Evolutionary conservation across 345 rosid genomes (phyloP).

Genomic region (Acer yangbiense): DNA sequence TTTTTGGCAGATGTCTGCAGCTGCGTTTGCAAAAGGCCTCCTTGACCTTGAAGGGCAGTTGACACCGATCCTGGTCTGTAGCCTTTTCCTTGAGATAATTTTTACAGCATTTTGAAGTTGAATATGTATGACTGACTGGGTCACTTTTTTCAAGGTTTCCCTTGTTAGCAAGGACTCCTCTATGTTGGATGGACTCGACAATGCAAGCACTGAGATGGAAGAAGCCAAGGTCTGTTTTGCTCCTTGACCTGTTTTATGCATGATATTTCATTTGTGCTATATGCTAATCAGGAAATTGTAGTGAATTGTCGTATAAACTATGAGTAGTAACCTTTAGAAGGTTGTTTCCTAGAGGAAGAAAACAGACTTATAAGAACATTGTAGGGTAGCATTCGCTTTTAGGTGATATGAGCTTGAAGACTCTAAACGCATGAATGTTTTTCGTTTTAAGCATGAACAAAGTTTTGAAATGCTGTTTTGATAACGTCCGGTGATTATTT

Average conservation of each 20-base stretch:
- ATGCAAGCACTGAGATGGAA: constrained; percentile 92
- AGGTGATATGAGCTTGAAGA: neutral
- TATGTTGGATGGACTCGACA: constrained; percentile 98
- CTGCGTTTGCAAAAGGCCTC: constrained; percentile 99
- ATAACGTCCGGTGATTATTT: constrained; percentile 9
- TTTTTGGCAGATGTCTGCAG: constrained; percentile 93
- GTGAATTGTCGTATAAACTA: neutral
- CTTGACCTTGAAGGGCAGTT: constrained; percentile 99
- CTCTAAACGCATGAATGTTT: neutral
- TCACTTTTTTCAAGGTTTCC: constrained; percentile 68
- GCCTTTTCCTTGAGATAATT: constrained; percentile 18
- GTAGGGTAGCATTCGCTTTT: neutral
- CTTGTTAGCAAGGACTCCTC: constrained; percentile 99
- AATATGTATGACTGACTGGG: constrained; percentile 23
- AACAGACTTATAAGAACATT: neutral
- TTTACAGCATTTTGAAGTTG: constrained; percentile 15
- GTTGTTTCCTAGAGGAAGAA: neutral
- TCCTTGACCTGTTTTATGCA: constrained; percentile 15
- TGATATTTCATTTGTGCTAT: constrained; percentile 9
- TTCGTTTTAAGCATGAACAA: neutral
- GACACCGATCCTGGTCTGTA: constrained; percentile 93
- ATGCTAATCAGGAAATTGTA: neutral
- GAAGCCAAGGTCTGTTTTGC: constrained; percentile 78
- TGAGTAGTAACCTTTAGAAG: neutral
- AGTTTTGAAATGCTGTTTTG: neutral